These are phyloP conservation scores for Tylopilus sp. DNA, from an alignment of 768 basidiomycete species.

Conservation along the genomic window DNA sequence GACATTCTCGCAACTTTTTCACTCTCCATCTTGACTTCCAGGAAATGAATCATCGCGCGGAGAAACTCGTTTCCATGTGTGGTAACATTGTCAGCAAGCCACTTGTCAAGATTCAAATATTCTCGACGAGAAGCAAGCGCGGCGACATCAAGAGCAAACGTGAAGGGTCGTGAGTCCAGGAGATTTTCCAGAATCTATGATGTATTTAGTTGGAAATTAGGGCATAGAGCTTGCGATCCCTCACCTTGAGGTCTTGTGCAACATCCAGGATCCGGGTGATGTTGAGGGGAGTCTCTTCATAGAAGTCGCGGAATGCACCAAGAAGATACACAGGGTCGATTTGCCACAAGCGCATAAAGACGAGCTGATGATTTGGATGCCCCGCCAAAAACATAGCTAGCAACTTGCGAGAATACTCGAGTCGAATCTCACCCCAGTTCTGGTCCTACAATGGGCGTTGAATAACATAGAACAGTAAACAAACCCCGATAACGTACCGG, in stretches of 20 bases:
- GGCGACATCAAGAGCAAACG: slow-evolving; percentile 91
- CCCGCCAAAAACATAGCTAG: slow-evolving; percentile 88
- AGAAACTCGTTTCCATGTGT: slow-evolving; percentile 84
- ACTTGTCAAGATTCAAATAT: slow-evolving; percentile 94
- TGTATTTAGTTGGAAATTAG: slow-evolving; percentile 4
- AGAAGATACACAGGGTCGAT: slow-evolving; percentile 84
- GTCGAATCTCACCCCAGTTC: slow-evolving; percentile 82
- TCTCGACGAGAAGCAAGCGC: slow-evolving; percentile 90
- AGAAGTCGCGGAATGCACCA: slow-evolving; percentile 86
- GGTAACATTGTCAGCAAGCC: slow-evolving; percentile 86
- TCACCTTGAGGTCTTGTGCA: slow-evolving; percentile 89
- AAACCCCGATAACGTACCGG: slow-evolving; percentile 53
- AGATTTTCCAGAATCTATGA: slow-evolving; percentile 85
- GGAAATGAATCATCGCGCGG: slow-evolving; percentile 80
- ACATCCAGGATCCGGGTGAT: slow-evolving; percentile 94
- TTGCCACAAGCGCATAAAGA: slow-evolving; percentile 96
- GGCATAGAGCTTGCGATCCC: slow-evolving; percentile 16
- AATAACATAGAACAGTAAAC: background rate
- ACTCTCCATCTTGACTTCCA: slow-evolving; percentile 90
- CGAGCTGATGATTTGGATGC: slow-evolving; percentile 92
- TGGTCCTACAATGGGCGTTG: slow-evolving; percentile 47
- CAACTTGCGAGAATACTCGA: slow-evolving; percentile 83
- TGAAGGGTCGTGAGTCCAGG: slow-evolving; percentile 83
- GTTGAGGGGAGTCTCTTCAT: slow-evolving; percentile 88
- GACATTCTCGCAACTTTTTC: slow-evolving; percentile 76